phyloP scores from a whole-genome alignment of 2,329 filamentous ascomycete genomes.

The Huntiella omanensis region DNA sequence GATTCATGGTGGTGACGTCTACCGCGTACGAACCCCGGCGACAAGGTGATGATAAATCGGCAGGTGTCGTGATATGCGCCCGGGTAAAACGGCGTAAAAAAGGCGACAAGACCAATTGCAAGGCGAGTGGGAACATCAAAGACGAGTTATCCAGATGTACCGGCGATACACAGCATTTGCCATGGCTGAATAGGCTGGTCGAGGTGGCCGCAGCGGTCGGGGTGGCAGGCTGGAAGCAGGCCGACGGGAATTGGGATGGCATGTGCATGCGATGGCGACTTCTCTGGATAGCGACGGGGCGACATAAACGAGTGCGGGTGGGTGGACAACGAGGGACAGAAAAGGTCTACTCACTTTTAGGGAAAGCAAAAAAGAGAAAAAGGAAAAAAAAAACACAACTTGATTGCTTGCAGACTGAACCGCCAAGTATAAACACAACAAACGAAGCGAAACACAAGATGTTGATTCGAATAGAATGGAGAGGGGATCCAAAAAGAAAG shows the following conservation, averaged over 20 bases:
- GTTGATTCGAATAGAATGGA: background rate
- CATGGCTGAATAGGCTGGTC: background rate
- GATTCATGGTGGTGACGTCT: no score
- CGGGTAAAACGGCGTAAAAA: no score
- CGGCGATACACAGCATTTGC: background rate
- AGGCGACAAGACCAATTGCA: no score
- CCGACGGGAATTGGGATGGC: background rate
- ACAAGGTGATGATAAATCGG: no score
- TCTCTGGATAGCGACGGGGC: background rate
- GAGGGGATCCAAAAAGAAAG: background rate
- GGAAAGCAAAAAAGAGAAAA: background rate
- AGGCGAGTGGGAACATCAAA: no score
- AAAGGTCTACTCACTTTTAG: slow-evolving; percentile 10
- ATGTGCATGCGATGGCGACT: background rate
- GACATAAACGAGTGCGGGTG: no score
- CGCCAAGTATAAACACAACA: background rate
- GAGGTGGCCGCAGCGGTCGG: background rate
- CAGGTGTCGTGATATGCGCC: no score
- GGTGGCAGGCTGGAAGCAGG: background rate
- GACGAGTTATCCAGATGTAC: no score
- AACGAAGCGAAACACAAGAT: background rate
- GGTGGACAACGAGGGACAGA: slow-evolving; percentile 5
- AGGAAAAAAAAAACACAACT: slow-evolving; percentile 5
- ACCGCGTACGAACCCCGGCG: no score
- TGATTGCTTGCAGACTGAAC: background rate